phyloP scores from a whole-genome alignment of 495 filamentous ascomycete genomes.

The Glonium stellatum region DNA sequence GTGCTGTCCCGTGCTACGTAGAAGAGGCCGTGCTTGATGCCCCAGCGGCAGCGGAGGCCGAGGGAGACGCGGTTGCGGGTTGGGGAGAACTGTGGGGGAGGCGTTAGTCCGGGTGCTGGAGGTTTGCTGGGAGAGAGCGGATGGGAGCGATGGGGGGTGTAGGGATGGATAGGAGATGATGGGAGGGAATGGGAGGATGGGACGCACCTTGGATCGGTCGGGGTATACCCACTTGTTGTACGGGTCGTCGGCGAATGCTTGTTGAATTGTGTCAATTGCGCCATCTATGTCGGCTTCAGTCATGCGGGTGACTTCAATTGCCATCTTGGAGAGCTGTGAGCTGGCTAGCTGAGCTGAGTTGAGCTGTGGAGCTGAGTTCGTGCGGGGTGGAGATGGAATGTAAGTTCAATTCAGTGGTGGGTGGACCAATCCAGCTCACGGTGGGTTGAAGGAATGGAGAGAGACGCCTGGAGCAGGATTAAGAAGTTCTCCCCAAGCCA shows the following conservation, averaged over 20 bases:
- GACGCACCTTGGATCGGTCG: conserved; percentile 45
- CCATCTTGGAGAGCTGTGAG: conserved; percentile 11
- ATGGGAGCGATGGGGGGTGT: conserved; percentile 2
- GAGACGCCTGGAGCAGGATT: background rate
- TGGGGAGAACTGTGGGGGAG: conserved; percentile 41
- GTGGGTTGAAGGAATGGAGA: no score
- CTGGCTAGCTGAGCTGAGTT: background rate
- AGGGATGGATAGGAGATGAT: conserved; percentile 24
- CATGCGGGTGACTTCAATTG: conserved; percentile 48
- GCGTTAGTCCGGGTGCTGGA: no score
- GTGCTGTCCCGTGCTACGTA: conserved; percentile 52
- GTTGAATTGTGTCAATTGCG: conserved; percentile 51
- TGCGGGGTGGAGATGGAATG: no score
- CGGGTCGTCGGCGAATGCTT: conserved; percentile 59
- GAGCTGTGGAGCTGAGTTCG: background rate
- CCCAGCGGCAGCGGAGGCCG: conserved; percentile 54
- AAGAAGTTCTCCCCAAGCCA: background rate
- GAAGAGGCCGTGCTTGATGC: conserved; percentile 56
- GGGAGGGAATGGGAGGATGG: background rate
- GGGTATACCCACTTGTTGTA: conserved; percentile 58
- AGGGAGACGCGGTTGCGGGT: conserved; percentile 57
- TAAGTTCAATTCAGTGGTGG: no score
- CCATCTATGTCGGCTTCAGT: conserved; percentile 53
- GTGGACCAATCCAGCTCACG: no score
- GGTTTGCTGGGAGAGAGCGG: conserved; percentile 17